Percentiles rank a stretch among this genome's conserved stretches.
Evolutionary conservation across 2,329 filamentous ascomycete species (phyloP).

Genomic region (Cyphellophora europaea): DNA sequence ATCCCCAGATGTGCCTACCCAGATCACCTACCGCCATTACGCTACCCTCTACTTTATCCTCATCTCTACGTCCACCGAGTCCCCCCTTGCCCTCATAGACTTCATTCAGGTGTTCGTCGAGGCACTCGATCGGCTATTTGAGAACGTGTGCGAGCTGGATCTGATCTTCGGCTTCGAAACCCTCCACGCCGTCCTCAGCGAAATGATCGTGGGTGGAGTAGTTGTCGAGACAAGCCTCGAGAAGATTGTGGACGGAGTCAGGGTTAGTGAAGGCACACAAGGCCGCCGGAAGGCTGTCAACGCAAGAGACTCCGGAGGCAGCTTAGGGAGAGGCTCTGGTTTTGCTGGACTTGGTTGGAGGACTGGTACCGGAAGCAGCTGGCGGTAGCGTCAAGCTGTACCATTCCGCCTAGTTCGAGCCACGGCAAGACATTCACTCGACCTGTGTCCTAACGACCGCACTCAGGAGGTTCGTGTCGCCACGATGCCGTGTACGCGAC

Average conservation of each 20-base stretch:
- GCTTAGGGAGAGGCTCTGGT: conserved; percentile 14
- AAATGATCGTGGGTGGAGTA: conserved; percentile 23
- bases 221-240: conserved; percentile 38
- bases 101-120: conserved; percentile 98
- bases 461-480: no score
- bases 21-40: conserved; percentile 97
- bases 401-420: no score
- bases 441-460: no score
- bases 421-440: no score
- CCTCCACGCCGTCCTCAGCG: conserved; percentile 57
- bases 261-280: conserved; percentile 43
- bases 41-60: conserved; percentile 98
- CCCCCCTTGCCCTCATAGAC: conserved; percentile 87
- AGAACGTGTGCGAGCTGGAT: conserved; percentile 97
- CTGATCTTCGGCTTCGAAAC: conserved; percentile 99
- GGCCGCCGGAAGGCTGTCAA: conserved; percentile 36
- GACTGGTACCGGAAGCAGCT: conserved; percentile 17
- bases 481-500: no score
- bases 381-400: no score
- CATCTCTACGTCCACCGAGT: conserved; percentile 93
- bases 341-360: conserved; percentile 18
- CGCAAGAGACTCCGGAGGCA: conserved; percentile 23
- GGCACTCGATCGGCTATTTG: conserved; percentile 85
- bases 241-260: conserved; percentile 71
- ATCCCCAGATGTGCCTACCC: conserved; percentile 67